phyloP scores from a whole-genome alignment of 2,329 filamentous ascomycete genomes.

The Pleomassaria siparia region DNA sequence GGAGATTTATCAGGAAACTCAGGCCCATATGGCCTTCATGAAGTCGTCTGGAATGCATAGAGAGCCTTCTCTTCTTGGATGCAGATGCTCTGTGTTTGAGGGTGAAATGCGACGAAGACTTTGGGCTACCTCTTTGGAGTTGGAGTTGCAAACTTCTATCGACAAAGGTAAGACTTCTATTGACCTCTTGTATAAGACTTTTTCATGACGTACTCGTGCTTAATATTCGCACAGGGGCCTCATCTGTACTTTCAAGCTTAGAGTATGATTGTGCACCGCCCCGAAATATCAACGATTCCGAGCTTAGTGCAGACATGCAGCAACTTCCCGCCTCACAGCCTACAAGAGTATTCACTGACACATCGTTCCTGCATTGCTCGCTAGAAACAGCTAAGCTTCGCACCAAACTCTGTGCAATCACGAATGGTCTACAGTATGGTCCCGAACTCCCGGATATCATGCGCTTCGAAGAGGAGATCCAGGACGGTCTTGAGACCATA shows the following conservation, averaged over 20 bases:
- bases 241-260: slow-evolving; percentile 36
- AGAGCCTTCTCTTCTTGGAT: slow-evolving; percentile 43
- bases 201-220: too few species aligned
- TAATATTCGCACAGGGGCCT: slow-evolving; percentile 45
- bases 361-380: slow-evolving; percentile 18
- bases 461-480: slow-evolving; percentile 15
- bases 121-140: slow-evolving; percentile 57
- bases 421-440: slow-evolving; percentile 11
- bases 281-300: slow-evolving; percentile 42
- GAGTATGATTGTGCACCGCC: slow-evolving; percentile 53
- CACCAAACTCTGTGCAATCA: slow-evolving; percentile 11
- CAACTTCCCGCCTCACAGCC: slow-evolving; percentile 11
- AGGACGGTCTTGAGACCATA: slow-evolving; percentile 8
- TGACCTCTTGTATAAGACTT: too few species aligned
- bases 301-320: not conserved
- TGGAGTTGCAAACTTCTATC: slow-evolving; percentile 57
- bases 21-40: slow-evolving; percentile 50
- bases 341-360: slow-evolving; percentile 18
- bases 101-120: slow-evolving; percentile 56
- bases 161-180: slow-evolving; percentile 48
- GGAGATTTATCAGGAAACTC: slow-evolving; percentile 22
- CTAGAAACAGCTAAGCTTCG: slow-evolving; percentile 12
- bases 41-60: slow-evolving; percentile 52
- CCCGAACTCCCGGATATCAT: slow-evolving; percentile 16
- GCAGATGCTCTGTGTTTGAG: slow-evolving; percentile 40